phyloP scores from a whole-genome alignment of 148 eudicot species.

The Agrostemma githago region DNA sequence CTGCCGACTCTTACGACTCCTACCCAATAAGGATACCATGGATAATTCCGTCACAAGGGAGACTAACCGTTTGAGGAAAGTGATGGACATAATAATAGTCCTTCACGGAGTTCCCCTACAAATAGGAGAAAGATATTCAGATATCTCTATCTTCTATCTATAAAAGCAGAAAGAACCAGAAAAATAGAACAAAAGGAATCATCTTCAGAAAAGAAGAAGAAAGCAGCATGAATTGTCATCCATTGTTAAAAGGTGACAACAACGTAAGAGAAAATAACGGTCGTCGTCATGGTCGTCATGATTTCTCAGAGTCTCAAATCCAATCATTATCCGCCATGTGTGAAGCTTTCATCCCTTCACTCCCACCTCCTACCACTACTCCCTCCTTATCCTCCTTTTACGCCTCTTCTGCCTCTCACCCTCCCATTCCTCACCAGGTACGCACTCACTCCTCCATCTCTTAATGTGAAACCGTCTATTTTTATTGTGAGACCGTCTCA shows the following conservation, averaged over 20 bases:
- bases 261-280: background rate
- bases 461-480: no score
- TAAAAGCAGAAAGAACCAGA: background rate
- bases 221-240: conserved; percentile 33
- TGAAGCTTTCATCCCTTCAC: conserved; percentile 59
- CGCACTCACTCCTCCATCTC: no score
- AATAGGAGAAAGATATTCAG: no score
- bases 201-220: background rate
- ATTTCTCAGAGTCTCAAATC: conserved; percentile 60
- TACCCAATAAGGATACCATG: no score
- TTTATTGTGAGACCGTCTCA: no score
- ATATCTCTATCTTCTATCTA: no score
- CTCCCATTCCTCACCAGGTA: conserved; percentile 54
- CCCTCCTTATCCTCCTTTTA: conserved; percentile 29
- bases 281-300: conserved; percentile 29
- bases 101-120: no score
- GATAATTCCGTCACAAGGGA: no score
- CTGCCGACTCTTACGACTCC: no score
- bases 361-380: conserved; percentile 15
- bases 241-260: conserved; percentile 43
- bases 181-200: no score
- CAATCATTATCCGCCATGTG: conserved; percentile 49
- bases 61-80: no score
- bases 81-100: no score
- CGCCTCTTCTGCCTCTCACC: conserved; percentile 40